Conservation (phyloP, 306 rosid species). For the Nissolia schottii region DNA sequence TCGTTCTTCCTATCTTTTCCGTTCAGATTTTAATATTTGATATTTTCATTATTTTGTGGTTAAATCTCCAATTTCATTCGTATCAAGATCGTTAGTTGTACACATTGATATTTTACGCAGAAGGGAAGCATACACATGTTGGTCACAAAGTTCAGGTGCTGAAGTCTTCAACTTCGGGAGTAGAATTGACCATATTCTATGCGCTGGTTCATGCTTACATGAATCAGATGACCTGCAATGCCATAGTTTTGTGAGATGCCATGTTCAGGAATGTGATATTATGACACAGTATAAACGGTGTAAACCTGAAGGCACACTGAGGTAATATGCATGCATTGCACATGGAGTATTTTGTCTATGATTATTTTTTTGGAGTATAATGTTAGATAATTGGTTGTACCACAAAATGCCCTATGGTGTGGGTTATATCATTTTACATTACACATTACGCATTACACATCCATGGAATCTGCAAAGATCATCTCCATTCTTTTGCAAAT, state of each 20-base stretch:
- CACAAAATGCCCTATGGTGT: background rate
- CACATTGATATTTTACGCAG: constrained; percentile 37
- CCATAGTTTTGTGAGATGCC: constrained; percentile 71
- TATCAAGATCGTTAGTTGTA: background rate
- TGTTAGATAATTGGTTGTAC: background rate
- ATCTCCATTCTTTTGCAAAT: background rate
- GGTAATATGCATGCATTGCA: constrained; percentile 39
- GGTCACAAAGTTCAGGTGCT: constrained; percentile 90
- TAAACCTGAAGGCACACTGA: constrained; percentile 68
- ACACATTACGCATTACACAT: background rate
- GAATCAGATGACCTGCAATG: constrained; percentile 49
- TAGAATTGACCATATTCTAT: constrained; percentile 87
- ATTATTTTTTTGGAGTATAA: background rate
- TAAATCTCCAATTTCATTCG: background rate
- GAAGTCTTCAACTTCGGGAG: constrained; percentile 88
- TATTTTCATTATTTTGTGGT: constrained; percentile 8
- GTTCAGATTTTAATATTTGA: background rate
- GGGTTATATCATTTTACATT: background rate
- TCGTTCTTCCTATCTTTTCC: background rate
- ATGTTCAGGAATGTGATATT: constrained; percentile 81
- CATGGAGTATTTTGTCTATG: background rate
- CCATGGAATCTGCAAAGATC: background rate
- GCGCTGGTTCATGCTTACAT: constrained; percentile 79
- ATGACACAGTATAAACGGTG: constrained; percentile 80
- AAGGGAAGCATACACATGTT: constrained; percentile 82